Conservation (phyloP, 2,329 filamentous ascomycete species). For the Cytospora leucostoma region DNA sequence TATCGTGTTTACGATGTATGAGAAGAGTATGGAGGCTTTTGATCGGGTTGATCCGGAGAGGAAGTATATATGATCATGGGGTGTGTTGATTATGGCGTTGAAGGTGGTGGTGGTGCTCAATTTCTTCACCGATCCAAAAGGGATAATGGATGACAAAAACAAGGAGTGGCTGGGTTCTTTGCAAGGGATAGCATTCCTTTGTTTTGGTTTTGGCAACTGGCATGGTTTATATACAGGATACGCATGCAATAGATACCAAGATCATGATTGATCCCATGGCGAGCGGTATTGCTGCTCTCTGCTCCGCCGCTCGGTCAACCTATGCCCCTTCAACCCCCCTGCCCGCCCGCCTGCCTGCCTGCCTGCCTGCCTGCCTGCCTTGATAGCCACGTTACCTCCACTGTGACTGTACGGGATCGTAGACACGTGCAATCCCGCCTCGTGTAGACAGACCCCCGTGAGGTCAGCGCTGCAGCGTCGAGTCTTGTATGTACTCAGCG, state of each 20-base stretch:
- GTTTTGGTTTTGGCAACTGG: background rate
- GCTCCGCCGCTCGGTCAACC: background rate
- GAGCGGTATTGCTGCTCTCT: background rate
- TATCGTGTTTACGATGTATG: slow-evolving; percentile 98
- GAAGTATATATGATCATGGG: slow-evolving; percentile 68
- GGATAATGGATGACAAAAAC: too few species aligned
- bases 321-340: background rate
- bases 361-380: background rate
- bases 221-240: background rate
- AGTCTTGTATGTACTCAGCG: background rate
- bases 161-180: background rate
- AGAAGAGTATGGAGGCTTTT: slow-evolving; percentile 92
- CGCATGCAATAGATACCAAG: background rate
- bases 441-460: background rate
- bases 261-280: background rate
- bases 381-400: background rate
- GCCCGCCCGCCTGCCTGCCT: too few species aligned
- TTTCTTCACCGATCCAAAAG: too few species aligned
- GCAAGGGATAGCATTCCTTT: background rate
- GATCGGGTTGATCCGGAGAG: slow-evolving; percentile 78
- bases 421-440: background rate
- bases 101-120: background rate
- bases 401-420: background rate
- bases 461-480: background rate
- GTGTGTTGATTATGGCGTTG: background rate